These are phyloP conservation scores for Arthrobotrys entomopaga DNA, from an alignment of 2,329 filamentous ascomycete genomes.

Conservation along the genomic window DNA sequence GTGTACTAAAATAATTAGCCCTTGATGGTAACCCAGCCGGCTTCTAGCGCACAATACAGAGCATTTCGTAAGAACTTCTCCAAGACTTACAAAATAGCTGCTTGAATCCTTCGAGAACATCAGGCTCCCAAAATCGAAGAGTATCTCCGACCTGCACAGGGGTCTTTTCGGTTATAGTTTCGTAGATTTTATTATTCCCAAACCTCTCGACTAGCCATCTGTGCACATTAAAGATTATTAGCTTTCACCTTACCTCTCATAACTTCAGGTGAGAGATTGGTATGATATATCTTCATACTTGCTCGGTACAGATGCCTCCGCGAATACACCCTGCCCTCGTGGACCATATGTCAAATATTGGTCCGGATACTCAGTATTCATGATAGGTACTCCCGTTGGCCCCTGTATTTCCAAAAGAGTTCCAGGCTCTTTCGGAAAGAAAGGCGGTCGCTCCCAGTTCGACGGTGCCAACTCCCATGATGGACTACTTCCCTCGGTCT, in stretches of 20 bases:
- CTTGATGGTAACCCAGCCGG: background rate
- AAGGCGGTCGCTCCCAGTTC: conserved; percentile 4
- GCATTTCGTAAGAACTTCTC: background rate
- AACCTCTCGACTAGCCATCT: conserved; percentile 38
- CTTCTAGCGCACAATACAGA: background rate
- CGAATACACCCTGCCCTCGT: background rate
- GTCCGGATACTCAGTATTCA: conserved; percentile 18
- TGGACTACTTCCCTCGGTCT: conserved; percentile 9
- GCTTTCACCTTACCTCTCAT: background rate
- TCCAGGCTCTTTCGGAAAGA: conserved; percentile 18
- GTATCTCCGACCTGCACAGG: conserved; percentile 26
- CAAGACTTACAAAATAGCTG: conserved; percentile 33
- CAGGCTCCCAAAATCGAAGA: conserved; percentile 31
- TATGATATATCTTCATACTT: conserved; percentile 20
- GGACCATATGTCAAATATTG: conserved; percentile 32
- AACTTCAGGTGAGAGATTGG: background rate
- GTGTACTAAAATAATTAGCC: too few relatives aligned
- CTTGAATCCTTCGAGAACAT: conserved; percentile 3
- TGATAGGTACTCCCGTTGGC: conserved; percentile 21
- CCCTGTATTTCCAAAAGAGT: conserved; percentile 31
- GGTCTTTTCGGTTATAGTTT: conserved; percentile 11
- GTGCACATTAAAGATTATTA: background rate
- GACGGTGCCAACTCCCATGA: conserved; percentile 18
- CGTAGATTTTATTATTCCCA: conserved; percentile 31
- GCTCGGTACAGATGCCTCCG: conserved; percentile 12